These are phyloP conservation scores for Xerophyta viscosa DNA, from an alignment of 106 monocot species.

Conservation along the genomic window DNA sequence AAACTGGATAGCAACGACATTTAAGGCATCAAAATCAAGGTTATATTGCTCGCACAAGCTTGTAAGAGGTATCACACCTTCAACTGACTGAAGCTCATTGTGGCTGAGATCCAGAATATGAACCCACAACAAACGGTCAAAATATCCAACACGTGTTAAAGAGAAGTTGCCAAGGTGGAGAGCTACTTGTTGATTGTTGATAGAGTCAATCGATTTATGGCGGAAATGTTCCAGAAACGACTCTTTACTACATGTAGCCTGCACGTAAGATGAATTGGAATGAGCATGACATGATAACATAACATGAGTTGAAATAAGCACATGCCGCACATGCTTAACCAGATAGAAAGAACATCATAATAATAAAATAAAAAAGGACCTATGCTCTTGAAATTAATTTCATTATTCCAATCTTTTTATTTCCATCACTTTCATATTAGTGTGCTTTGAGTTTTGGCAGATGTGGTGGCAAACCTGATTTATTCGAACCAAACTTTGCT, in stretches of 20 bases:
- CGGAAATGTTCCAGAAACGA: constrained; percentile 29
- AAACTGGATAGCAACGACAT: too few species aligned
- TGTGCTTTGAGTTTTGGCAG: too few species aligned
- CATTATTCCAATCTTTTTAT: too few species aligned
- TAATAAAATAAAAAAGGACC: too few species aligned
- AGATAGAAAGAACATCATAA: too few species aligned
- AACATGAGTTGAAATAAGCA: too few species aligned
- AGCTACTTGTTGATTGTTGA: constrained; percentile 1
- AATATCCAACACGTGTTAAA: constrained; percentile 68
- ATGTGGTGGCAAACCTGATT: constrained; percentile 47
- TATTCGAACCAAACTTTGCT: constrained; percentile 64
- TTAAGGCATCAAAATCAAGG: not conserved
- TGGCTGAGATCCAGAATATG: constrained; percentile 85
- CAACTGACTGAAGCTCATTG: constrained; percentile 71
- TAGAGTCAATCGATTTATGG: constrained; percentile 13
- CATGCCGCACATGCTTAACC: too few species aligned
- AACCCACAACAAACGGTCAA: constrained; percentile 74
- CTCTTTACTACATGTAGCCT: constrained; percentile 54
- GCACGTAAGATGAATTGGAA: too few species aligned
- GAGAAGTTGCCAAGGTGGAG: constrained; percentile 39
- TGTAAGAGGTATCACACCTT: constrained; percentile 40
- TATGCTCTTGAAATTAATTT: too few species aligned
- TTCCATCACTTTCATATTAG: too few species aligned
- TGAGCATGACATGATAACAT: too few species aligned
- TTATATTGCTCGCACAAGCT: too few species aligned